Evolutionary conservation across 345 rosid genomes (phyloP), one percentile per base, ranked within the genome.

Genomic region (Eutrema japonicum): DNA sequence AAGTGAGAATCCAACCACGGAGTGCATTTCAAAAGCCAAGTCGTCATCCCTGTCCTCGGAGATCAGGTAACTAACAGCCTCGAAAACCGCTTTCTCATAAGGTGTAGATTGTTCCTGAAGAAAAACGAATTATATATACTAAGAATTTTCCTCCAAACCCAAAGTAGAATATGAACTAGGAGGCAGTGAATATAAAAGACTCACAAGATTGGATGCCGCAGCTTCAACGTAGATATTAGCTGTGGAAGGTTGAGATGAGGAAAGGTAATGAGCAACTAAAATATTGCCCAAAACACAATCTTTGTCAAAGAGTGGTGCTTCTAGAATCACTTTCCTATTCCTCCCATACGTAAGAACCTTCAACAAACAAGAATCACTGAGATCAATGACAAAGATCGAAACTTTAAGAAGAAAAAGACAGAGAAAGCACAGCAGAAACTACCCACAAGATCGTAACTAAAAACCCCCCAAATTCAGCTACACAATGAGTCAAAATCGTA

Each of bases 331-430:
- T 60, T 66, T 80, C 82, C 87, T 75, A 70, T 81, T 66, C 78
- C 86, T 87, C 33, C 98, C 97, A 73, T 82, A 86, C 59, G 81
- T 82, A 71, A 91, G 82, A 48, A 86, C 91, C 98, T 91, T 84
- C 60, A 66, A 65, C 4, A 26, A 58, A 42, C 57, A 45, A 73
- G 27, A 74, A 46, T 56, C 42, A 48, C 51, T 4, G 5, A 66
- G 3, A 43, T 51, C 10, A 11, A 33, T 35, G 4, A 41, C 52
- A 58, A 65, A 71, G 73, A 42, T 77, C 8, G 12, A 35, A 50
- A 65, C 77, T 65, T 71, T 22, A 57, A 10, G 22, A 54, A 26
- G 4, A 36, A 43, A 0, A 37, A 60, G 6, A 51, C 56, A 64
- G 18, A 32, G 3, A 47, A 49, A 50, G 7, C 33, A 56, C n/a